These are phyloP conservation scores for Escallonia rubra DNA, from an alignment of 129 eudicot species.

Conservation along the genomic window DNA sequence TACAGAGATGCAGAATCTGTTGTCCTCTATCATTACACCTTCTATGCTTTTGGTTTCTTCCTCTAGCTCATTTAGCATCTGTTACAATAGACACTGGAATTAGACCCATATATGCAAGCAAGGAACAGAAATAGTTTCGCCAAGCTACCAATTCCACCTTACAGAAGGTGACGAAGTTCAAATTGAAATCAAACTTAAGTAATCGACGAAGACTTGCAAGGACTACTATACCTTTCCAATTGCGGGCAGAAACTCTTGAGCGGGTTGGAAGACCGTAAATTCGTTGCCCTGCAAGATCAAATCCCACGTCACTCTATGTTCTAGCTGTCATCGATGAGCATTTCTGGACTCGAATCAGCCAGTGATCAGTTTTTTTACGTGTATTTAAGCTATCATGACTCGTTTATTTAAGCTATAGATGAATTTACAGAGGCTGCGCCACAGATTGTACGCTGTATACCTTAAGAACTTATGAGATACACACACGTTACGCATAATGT, in stretches of 20 bases:
- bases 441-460: no score
- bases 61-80: conserved; percentile 60
- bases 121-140: no score
- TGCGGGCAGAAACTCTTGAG: conserved; percentile 64
- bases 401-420: no score
- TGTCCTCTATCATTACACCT: conserved; percentile 69
- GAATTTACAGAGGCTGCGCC: no score
- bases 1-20: conserved; percentile 75
- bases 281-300: conserved; percentile 48
- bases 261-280: conserved; percentile 60
- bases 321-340: background rate
- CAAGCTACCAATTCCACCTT: no score
- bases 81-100: background rate
- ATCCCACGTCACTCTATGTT: background rate
- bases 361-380: no score
- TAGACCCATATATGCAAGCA: no score
- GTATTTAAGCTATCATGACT: no score
- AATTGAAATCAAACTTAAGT: background rate
- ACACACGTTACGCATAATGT: no score
- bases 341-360: no score
- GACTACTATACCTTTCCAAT: conserved; percentile 39
- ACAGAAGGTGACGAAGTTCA: background rate
- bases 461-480: no score
- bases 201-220: no score
- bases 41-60: conserved; percentile 28